A percentile compares a stretch with the other conserved stretches of the same genome.
Conservation (phyloP, 2,329 filamentous ascomycete species). For the Trichoderma sp. region DNA sequence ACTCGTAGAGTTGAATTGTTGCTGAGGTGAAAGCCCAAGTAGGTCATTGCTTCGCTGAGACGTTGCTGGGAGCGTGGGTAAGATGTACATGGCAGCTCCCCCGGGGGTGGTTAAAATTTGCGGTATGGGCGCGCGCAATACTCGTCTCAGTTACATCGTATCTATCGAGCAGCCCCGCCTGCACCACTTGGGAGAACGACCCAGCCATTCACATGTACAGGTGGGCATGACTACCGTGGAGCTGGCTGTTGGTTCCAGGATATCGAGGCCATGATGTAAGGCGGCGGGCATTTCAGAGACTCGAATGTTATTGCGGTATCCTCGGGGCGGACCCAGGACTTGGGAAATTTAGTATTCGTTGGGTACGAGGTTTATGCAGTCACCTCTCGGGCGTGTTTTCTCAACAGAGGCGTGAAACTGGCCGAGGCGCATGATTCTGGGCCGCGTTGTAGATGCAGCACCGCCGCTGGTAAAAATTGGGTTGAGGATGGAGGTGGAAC, state of each 20-base stretch:
- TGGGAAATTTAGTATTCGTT: not conserved
- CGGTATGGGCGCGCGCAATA: not conserved
- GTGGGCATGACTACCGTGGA: not conserved
- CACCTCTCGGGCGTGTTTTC: not conserved
- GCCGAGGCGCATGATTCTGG: not conserved
- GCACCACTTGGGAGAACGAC: not conserved
- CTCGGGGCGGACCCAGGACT: not conserved
- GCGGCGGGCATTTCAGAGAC: not conserved
- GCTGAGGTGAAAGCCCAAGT: not conserved
- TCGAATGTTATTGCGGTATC: not conserved
- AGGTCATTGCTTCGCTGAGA: not conserved
- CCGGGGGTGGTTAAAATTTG: not conserved
- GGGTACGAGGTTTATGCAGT: not conserved
- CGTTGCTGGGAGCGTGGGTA: not conserved
- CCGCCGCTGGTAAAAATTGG: not conserved
- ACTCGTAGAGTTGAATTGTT: not conserved
- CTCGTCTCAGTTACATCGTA: not conserved
- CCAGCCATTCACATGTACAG: not conserved
- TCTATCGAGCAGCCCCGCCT: not conserved
- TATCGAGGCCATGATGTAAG: constrained; percentile 3
- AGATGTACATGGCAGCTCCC: not conserved
- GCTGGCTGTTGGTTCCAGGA: constrained; percentile 13
- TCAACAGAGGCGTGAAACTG: not conserved
- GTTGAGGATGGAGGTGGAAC: not conserved
- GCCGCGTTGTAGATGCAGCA: not conserved